These are phyloP conservation scores for Pisolithus microcarpus DNA, from an alignment of 768 basidiomycete species.

Conservation along the genomic window DNA sequence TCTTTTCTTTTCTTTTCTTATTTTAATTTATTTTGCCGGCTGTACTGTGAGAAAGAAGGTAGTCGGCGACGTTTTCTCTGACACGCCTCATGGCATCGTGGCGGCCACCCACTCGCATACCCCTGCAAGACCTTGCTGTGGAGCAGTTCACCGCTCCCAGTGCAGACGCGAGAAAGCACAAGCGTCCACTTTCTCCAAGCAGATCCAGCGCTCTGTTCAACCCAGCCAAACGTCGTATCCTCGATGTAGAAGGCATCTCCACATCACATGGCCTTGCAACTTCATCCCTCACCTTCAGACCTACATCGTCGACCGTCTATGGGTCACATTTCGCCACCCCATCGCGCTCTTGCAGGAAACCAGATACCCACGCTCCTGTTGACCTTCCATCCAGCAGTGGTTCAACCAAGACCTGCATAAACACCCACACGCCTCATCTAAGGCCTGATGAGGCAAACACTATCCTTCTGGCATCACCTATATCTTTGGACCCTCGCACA, in stretches of 20 bases:
- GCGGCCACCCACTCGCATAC: too few relatives aligned
- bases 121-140: constrained; percentile 55
- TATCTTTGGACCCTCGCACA: constrained; percentile 15
- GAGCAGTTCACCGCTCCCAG: constrained; percentile 42
- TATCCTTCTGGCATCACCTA: constrained; percentile 12
- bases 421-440: background rate
- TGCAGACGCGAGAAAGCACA: constrained; percentile 32
- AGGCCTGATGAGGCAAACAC: background rate
- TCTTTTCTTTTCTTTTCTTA: constrained; percentile 4
- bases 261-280: constrained; percentile 19
- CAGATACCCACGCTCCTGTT: constrained; percentile 24
- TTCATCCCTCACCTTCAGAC: constrained; percentile 15
- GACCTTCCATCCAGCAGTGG: constrained; percentile 20
- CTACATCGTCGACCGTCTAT: constrained; percentile 26
- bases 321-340: constrained; percentile 21
- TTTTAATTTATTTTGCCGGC: too few relatives aligned
- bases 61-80: constrained; percentile 1
- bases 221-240: constrained; percentile 63
- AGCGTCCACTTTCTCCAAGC: constrained; percentile 59
- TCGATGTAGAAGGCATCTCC: constrained; percentile 46
- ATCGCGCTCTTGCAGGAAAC: constrained; percentile 26
- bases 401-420: constrained; percentile 34
- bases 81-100: constrained; percentile 17
- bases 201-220: constrained; percentile 38
- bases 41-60: too few relatives aligned